Percentiles rank a stretch among this genome's conserved stretches.
Conservation (phyloP, 208 protist genomes). For the Sergeia podlipaevii region DNA sequence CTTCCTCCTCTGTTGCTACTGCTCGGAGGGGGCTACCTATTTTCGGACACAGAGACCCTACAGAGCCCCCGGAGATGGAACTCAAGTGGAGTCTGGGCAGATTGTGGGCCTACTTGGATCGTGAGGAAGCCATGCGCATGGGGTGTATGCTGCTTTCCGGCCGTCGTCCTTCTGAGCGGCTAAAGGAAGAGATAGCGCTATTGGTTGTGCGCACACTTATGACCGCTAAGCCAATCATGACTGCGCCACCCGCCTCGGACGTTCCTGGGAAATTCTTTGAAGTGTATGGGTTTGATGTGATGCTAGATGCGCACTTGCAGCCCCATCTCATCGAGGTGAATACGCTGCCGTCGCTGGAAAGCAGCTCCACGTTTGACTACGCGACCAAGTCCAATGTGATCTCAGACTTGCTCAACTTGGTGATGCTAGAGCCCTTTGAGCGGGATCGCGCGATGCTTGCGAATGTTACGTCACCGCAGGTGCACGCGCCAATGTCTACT, state of each 20-base stretch:
- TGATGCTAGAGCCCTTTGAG: conserved; percentile 78
- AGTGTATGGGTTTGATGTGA: conserved; percentile 91
- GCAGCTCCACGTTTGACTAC: conserved; percentile 86
- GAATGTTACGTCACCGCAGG: not conserved
- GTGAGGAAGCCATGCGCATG: not conserved
- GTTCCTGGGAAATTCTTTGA: conserved; percentile 74
- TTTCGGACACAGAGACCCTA: too few species aligned
- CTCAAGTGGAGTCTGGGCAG: conserved; percentile 70
- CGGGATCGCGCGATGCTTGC: conserved; percentile 6
- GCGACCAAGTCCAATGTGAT: conserved; percentile 85
- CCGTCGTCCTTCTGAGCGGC: conserved; percentile 23
- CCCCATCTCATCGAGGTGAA: conserved; percentile 91
- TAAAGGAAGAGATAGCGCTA: conserved; percentile 56
- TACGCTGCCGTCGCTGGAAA: conserved; percentile 88
- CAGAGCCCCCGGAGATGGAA: conserved; percentile 13
- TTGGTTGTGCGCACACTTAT: conserved; percentile 75
- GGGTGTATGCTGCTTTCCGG: not conserved
- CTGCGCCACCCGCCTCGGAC: conserved; percentile 3
- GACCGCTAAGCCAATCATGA: conserved; percentile 40
- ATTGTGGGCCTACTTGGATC: conserved; percentile 59
- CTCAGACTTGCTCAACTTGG: conserved; percentile 84
- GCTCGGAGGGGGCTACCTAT: not conserved
- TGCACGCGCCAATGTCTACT: not conserved
- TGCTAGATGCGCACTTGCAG: conserved; percentile 72
- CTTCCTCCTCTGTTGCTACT: not conserved